Evolutionary conservation across 148 eudicot genomes (phyloP).

Genomic region (Amaranthus palmeri): DNA sequence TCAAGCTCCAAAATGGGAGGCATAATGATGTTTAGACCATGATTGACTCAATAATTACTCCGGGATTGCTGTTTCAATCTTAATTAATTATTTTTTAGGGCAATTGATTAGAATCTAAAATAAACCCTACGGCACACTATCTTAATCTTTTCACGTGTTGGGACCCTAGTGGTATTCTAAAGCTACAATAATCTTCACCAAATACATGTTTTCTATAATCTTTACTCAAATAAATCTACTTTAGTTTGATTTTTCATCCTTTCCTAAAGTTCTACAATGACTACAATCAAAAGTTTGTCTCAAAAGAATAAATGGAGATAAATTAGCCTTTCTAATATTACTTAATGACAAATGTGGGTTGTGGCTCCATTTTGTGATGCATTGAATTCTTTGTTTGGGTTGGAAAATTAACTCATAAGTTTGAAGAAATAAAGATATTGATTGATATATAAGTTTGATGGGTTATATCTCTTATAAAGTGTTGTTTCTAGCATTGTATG

Average conservation of each 20-base stretch:
- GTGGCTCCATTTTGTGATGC: neutral
- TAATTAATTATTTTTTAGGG: constrained; percentile 15
- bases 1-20: constrained; percentile 17
- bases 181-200: neutral
- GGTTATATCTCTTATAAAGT: too few relatives aligned
- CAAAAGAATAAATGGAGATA: constrained; percentile 6
- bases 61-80: constrained; percentile 20
- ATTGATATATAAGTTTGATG: too few relatives aligned
- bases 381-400: neutral
- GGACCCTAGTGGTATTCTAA: constrained; percentile 9
- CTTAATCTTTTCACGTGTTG: constrained; percentile 21
- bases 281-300: constrained; percentile 18
- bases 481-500: too few relatives aligned
- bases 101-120: constrained; percentile 8
- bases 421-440: too few relatives aligned
- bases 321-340: neutral
- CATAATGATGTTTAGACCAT: constrained; percentile 29
- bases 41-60: constrained; percentile 35
- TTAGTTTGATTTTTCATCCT: constrained; percentile 4
- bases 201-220: neutral
- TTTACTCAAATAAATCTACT: constrained; percentile 2
- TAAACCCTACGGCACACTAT: constrained; percentile 20
- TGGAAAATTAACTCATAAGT: too few relatives aligned
- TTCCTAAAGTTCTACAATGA: constrained; percentile 9
- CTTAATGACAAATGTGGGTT: neutral